These are phyloP conservation scores for Candolleomyces eurysporus DNA, from an alignment of 768 basidiomycete genomes.

Conservation along the genomic window DNA sequence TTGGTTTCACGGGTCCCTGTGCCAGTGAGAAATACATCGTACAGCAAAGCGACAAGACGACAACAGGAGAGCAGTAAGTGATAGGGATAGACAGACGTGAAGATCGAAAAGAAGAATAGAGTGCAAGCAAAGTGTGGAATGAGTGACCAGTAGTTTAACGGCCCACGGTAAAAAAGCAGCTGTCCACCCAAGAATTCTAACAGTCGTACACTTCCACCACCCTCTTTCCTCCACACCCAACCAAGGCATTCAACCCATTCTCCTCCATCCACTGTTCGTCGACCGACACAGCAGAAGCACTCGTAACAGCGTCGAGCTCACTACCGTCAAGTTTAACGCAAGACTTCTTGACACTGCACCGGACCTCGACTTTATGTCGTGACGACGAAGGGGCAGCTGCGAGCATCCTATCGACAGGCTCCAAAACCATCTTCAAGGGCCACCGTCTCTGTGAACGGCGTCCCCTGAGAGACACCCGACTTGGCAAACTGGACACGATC, in stretches of 20 bases:
- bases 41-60: no score
- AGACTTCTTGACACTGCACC: neutral
- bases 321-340: neutral
- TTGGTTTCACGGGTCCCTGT: no score
- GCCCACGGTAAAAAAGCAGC: no score
- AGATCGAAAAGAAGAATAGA: no score
- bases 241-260: neutral
- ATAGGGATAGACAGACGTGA: no score
- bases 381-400: neutral
- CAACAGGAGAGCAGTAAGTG: no score
- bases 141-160: no score
- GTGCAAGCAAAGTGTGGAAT: no score
- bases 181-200: neutral
- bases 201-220: neutral
- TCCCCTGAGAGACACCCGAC: neutral
- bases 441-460: no score
- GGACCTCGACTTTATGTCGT: neutral
- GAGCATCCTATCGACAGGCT: neutral
- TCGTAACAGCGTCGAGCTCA: neutral
- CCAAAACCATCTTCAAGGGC: neutral
- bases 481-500: neutral
- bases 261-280: neutral
- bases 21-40: no score
- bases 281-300: neutral
- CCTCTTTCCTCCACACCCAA: neutral